A percentile compares a stretch with the other conserved stretches of the same genome.
These are phyloP conservation scores for Prunus salicina DNA, from an alignment of 306 rosid species.

Conservation along the genomic window DNA sequence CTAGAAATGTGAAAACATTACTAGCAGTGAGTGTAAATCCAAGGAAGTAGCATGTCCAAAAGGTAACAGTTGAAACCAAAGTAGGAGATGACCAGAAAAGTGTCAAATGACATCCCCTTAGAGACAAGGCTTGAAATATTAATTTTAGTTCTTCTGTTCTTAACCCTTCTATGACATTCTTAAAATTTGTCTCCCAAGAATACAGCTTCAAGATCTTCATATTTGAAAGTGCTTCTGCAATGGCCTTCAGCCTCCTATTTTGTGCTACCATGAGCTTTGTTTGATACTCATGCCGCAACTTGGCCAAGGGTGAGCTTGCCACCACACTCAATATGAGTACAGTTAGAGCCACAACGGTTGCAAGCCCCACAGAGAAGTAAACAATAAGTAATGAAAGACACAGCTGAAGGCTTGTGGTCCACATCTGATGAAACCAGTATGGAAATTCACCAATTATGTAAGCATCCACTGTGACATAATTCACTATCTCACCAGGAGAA, in stretches of 20 bases:
- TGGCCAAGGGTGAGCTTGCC: slow-evolving; percentile 24
- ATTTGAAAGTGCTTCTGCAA: slow-evolving; percentile 21
- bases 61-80: slow-evolving; percentile 12
- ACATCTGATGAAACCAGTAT: slow-evolving; percentile 30
- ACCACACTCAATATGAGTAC: slow-evolving; percentile 14
- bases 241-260: slow-evolving; percentile 19
- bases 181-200: slow-evolving; percentile 31
- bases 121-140: slow-evolving; percentile 6
- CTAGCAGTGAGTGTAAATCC: slow-evolving; percentile 15
- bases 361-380: slow-evolving; percentile 23
- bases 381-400: slow-evolving; percentile 18
- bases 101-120: slow-evolving; percentile 13
- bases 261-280: slow-evolving; percentile 25
- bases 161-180: slow-evolving; percentile 10
- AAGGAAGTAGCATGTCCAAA: slow-evolving; percentile 30
- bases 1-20: slow-evolving; percentile 26
- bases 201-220: slow-evolving; percentile 31
- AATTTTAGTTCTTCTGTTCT: slow-evolving; percentile 21
- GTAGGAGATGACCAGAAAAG: slow-evolving; percentile 26
- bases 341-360: slow-evolving; percentile 15
- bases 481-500: slow-evolving; percentile 24
- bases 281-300: slow-evolving; percentile 26
- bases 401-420: slow-evolving; percentile 24
- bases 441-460: slow-evolving; percentile 13
- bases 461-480: slow-evolving; percentile 19